These are phyloP conservation scores for Salix arbutifolia DNA, from an alignment of 345 rosid genomes.

Conservation along the genomic window DNA sequence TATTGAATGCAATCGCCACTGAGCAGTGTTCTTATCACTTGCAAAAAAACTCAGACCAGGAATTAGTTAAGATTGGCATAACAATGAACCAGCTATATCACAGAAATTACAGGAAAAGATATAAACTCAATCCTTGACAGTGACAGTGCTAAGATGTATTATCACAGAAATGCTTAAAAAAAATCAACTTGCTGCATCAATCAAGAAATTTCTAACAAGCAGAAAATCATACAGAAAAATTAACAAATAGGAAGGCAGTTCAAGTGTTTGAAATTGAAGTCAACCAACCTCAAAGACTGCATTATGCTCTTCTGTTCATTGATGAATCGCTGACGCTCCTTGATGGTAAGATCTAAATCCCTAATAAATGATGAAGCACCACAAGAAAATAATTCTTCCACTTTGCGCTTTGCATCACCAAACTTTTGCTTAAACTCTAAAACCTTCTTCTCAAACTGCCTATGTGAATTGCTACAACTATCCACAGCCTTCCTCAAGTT, in stretches of 20 bases:
- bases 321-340: conserved; percentile 60
- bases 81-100: neutral
- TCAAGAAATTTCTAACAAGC: neutral
- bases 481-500: conserved; percentile 66
- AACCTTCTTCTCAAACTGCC: conserved; percentile 90
- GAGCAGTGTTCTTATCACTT: neutral
- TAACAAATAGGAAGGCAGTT: neutral
- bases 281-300: conserved; percentile 91
- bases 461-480: conserved; percentile 61
- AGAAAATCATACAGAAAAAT: neutral
- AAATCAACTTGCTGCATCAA: neutral
- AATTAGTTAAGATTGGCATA: neutral
- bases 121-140: neutral
- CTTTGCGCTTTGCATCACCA: conserved; percentile 62
- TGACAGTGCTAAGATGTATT: neutral
- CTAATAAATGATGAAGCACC: conserved; percentile 45
- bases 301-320: conserved; percentile 80
- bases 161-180: neutral
- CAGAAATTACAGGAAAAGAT: neutral
- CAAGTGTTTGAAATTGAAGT: conserved; percentile 3
- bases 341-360: conserved; percentile 57
- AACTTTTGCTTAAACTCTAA: conserved; percentile 76
- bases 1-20: neutral
- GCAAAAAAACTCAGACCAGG: neutral
- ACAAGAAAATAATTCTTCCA: conserved; percentile 63